Evolutionary conservation across 768 basidiomycete genomes (phyloP).

Genomic region (Pleurotus djamor): DNA sequence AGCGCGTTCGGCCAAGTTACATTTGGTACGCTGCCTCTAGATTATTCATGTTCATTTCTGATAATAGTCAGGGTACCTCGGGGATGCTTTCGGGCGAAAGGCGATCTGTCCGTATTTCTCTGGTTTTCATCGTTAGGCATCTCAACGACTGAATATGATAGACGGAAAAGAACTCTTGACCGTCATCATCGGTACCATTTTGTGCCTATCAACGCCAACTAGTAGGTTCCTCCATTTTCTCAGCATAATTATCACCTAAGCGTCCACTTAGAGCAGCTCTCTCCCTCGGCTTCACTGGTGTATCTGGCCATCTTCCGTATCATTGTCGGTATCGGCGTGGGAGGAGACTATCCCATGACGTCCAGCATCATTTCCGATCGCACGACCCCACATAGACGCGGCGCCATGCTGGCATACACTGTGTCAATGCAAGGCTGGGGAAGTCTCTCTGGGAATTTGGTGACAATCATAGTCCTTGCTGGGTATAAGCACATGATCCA

Average conservation of each 20-base stretch:
- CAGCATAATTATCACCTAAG: background rate
- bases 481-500: constrained; percentile 67
- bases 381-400: constrained; percentile 62
- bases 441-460: constrained; percentile 57
- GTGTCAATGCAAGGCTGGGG: constrained; percentile 83
- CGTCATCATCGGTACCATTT: constrained; percentile 74
- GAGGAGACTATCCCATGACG: constrained; percentile 79
- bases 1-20: constrained; percentile 67
- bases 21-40: constrained; percentile 39
- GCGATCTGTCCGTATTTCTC: constrained; percentile 45
- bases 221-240: constrained; percentile 23
- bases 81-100: constrained; percentile 68
- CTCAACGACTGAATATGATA: constrained; percentile 16
- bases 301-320: constrained; percentile 70
- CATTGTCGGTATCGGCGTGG: constrained; percentile 74
- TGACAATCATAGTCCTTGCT: constrained; percentile 61
- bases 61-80: constrained; percentile 51
- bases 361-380: constrained; percentile 69
- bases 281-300: constrained; percentile 51
- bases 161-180: constrained; percentile 81
- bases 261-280: constrained; percentile 25
- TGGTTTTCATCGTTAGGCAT: background rate
- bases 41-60: background rate
- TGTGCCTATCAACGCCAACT: constrained; percentile 65
- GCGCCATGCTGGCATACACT: constrained; percentile 72